Conservation (phyloP, 2,329 filamentous ascomycete species). For the Fusarium veterinarium region DNA sequence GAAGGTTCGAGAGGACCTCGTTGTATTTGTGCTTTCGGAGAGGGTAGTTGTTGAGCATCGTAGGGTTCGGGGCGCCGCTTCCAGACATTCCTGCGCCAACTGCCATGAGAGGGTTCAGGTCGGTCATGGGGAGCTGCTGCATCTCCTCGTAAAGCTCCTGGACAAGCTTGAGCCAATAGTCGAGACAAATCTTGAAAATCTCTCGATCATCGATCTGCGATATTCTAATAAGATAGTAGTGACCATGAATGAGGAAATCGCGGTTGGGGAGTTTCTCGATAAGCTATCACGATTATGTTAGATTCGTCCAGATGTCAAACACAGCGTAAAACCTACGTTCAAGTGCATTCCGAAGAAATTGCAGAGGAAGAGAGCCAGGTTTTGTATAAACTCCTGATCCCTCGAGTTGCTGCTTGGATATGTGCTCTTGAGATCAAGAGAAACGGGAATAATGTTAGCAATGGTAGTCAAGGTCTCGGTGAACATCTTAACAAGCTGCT, state of each 20-base stretch:
- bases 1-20: slow-evolving; percentile 91
- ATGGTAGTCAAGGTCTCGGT: slow-evolving; percentile 95
- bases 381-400: slow-evolving; percentile 98
- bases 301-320: slow-evolving; percentile 16
- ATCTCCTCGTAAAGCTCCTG: slow-evolving; percentile 99
- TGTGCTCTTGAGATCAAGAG: slow-evolving; percentile 89
- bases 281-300: slow-evolving; percentile 63
- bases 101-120: slow-evolving; percentile 88
- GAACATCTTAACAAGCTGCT: slow-evolving; percentile 98
- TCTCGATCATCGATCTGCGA: slow-evolving; percentile 98
- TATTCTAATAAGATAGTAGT: slow-evolving; percentile 98
- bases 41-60: slow-evolving; percentile 87
- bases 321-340: slow-evolving; percentile 65
- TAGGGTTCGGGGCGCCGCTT: slow-evolving; percentile 86
- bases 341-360: slow-evolving; percentile 97
- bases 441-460: slow-evolving; percentile 90
- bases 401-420: slow-evolving; percentile 91
- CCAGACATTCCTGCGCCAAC: slow-evolving; percentile 79
- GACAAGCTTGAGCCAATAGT: slow-evolving; percentile 99
- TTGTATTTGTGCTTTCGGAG: slow-evolving; percentile 98
- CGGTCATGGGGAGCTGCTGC: slow-evolving; percentile 93
- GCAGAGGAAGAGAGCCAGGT: slow-evolving; percentile 93
- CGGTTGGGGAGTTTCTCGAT: slow-evolving; percentile 96
- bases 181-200: slow-evolving; percentile 99
- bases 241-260: slow-evolving; percentile 93